A percentile compares a stretch with the other conserved stretches of the same genome.
Evolutionary conservation across 257 asterid species (phyloP).

Genomic region (Forsythia viridissima): DNA sequence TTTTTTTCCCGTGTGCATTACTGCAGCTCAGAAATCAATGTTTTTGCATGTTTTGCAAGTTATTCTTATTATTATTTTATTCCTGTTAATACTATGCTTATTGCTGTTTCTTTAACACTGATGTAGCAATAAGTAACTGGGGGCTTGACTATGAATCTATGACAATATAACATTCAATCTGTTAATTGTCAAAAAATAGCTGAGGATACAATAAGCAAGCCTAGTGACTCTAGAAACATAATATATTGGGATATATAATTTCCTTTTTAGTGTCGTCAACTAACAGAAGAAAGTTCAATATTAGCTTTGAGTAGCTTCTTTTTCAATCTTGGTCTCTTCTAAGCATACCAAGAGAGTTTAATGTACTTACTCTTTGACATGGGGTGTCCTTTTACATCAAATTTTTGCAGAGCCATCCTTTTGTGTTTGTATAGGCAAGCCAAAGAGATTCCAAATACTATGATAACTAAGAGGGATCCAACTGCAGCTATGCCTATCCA

Average conservation of each 20-base stretch:
- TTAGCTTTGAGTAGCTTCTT: neutral
- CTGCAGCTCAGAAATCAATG: neutral
- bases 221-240: neutral
- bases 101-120: slow-evolving; percentile 1
- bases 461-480: slow-evolving; percentile 42
- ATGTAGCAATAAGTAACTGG: neutral
- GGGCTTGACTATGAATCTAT: neutral
- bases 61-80: neutral
- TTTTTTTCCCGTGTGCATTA: neutral
- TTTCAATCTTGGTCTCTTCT: neutral
- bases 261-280: neutral
- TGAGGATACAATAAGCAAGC: neutral
- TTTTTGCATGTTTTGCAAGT: neutral
- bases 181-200: neutral
- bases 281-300: neutral
- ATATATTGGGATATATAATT: neutral
- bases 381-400: slow-evolving; percentile 43
- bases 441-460: slow-evolving; percentile 35
- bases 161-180: neutral
- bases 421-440: slow-evolving; percentile 43
- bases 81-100: neutral
- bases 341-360: neutral
- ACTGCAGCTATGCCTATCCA: slow-evolving; percentile 51
- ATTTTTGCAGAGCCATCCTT: slow-evolving; percentile 25
- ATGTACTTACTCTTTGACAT: slow-evolving; percentile 69